Percentiles rank a stretch among this genome's conserved stretches.
Conservation (phyloP, 805 yeast genomes). For the Starmerella vaccinii region DNA sequence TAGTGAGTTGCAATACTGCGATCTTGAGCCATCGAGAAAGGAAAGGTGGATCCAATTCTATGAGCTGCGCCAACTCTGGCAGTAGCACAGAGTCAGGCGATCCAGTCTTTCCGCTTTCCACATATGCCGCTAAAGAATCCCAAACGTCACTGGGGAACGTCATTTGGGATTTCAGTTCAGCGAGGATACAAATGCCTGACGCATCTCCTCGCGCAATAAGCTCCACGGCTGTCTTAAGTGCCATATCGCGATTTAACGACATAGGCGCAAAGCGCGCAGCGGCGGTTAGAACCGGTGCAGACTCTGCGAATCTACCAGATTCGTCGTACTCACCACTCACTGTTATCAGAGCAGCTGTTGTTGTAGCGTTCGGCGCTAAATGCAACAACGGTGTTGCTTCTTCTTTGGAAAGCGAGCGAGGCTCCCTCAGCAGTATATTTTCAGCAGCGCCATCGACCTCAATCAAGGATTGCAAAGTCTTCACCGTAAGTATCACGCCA, state of each 20-base stretch:
- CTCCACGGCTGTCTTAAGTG: conserved; percentile 3
- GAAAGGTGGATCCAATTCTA: conserved; percentile 2
- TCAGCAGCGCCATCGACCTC: conserved; percentile 10
- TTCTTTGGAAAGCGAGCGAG: background rate
- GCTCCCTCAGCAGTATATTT: conserved; percentile 12
- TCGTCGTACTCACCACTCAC: conserved; percentile 11
- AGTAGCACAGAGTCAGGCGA: conserved; percentile 2
- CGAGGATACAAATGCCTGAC: conserved; percentile 5
- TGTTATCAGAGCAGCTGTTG: conserved; percentile 18
- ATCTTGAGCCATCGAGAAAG: conserved; percentile 19
- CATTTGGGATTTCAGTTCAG: background rate
- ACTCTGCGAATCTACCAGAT: conserved; percentile 5
- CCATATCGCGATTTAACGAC: conserved; percentile 4
- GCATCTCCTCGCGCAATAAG: conserved; percentile 1
- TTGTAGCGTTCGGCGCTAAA: background rate
- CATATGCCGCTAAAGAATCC: conserved; percentile 1
- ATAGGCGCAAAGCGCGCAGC: conserved; percentile 18
- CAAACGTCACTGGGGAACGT: background rate
- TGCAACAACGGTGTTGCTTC: conserved; percentile 7
- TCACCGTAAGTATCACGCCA: conserved; percentile 7
- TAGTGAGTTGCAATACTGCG: conserved; percentile 21
- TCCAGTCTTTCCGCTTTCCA: conserved; percentile 10
- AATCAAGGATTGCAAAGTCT: background rate
- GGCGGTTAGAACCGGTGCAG: conserved; percentile 16
- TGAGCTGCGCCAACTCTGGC: background rate